Conservation (phyloP, 2,329 filamentous ascomycete species). For the Trichophyton schoenleinii region DNA sequence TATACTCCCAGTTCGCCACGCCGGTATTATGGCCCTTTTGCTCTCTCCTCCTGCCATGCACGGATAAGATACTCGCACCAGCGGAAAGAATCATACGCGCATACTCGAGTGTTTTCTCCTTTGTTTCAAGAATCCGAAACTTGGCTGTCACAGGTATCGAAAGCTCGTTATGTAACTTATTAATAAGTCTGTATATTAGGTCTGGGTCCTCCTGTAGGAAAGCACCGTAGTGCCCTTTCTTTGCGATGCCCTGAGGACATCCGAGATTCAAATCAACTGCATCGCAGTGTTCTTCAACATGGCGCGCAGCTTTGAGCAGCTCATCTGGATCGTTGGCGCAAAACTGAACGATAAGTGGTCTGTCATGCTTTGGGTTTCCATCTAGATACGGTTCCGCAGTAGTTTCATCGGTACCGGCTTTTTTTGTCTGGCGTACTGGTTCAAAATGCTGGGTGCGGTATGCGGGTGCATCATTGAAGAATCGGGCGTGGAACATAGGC, state of each 20-base stretch:
- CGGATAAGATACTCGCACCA: slow-evolving; percentile 83
- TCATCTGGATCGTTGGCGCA: slow-evolving; percentile 48
- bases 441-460: slow-evolving; percentile 77
- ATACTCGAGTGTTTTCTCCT: slow-evolving; percentile 76
- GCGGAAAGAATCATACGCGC: slow-evolving; percentile 75
- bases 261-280: slow-evolving; percentile 92
- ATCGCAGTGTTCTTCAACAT: slow-evolving; percentile 78
- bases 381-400: slow-evolving; percentile 51
- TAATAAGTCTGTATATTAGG: slow-evolving; percentile 69
- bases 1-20: slow-evolving; percentile 78
- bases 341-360: slow-evolving; percentile 91
- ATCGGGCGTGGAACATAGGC: slow-evolving; percentile 88
- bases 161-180: slow-evolving; percentile 65
- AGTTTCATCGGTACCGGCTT: slow-evolving; percentile 2
- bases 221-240: slow-evolving; percentile 79
- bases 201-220: slow-evolving; percentile 90
- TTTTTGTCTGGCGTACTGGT: slow-evolving; percentile 35
- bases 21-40: slow-evolving; percentile 96
- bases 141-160: slow-evolving; percentile 85
- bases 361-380: slow-evolving; percentile 71
- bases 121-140: slow-evolving; percentile 77
- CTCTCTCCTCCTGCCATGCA: slow-evolving; percentile 77
- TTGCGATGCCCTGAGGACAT: slow-evolving; percentile 90
- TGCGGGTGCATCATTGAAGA: slow-evolving; percentile 64
- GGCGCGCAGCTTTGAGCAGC: slow-evolving; percentile 52